Conservation (phyloP, 2,329 filamentous ascomycete genomes). For the Teratosphaeria pseudoeucalypti region DNA sequence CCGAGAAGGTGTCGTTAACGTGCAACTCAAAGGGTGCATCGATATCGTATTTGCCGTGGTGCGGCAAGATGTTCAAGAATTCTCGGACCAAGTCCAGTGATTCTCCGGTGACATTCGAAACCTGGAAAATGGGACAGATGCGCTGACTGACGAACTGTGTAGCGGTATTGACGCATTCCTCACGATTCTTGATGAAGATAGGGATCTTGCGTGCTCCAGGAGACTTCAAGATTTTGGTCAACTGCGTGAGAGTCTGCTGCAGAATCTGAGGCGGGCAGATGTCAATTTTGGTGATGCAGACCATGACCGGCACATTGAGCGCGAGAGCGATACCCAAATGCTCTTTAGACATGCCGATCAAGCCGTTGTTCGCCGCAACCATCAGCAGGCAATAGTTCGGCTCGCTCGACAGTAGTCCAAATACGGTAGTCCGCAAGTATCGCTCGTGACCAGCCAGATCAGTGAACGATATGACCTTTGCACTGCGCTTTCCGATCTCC, state of each 20-base stretch:
- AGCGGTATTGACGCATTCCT: constrained; percentile 89
- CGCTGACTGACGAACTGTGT: constrained; percentile 91
- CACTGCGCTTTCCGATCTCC: constrained; percentile 85
- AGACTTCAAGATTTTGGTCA: constrained; percentile 87
- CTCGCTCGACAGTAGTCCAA: constrained; percentile 85
- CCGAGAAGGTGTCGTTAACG: constrained; percentile 95
- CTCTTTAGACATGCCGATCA: constrained; percentile 92
- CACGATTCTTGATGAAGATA: constrained; percentile 82
- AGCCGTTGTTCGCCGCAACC: constrained; percentile 95
- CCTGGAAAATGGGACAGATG: constrained; percentile 94
- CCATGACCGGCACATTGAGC: constrained; percentile 94
- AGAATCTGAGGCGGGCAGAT: constrained; percentile 95
- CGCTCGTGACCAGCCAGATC: constrained; percentile 92
- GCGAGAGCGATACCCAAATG: constrained; percentile 90
- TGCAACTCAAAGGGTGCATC: constrained; percentile 88
- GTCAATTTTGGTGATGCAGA: constrained; percentile 95
- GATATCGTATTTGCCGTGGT: constrained; percentile 84
- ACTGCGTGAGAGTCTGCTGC: constrained; percentile 81
- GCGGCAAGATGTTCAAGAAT: constrained; percentile 90
- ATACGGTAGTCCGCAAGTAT: constrained; percentile 91
- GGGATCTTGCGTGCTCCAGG: constrained; percentile 91
- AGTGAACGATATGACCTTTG: constrained; percentile 94
- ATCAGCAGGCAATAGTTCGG: constrained; percentile 96
- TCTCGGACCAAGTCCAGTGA: constrained; percentile 81
- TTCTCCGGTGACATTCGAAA: constrained; percentile 93